Base-by-base conservation (phyloP, 108 stramenopile species). In the Skeletonema costatum region DNA sequence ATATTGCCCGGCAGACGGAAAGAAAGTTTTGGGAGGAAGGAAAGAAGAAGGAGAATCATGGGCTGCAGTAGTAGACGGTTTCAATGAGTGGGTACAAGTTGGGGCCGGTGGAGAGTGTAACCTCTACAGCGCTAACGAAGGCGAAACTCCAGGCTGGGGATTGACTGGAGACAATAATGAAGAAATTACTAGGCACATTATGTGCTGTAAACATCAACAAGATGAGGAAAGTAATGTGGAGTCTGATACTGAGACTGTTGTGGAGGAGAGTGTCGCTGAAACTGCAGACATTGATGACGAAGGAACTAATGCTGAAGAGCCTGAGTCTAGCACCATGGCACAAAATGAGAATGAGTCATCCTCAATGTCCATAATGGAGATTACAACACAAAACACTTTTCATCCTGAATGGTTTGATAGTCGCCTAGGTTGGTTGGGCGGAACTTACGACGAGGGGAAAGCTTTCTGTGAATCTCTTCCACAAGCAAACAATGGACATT, bases 61-160 rank as follows among this genome's bases (percentile, higher is more conserved):
- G 81, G 64, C 81, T 19, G 74, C 81, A 53, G 68, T 75, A 8
- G 62, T 68, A 59, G 73, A 82, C 36, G 81, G 66, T 9, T 39
- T 56, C 21, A 82, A 82, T 68, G 71, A 82, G 41, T 82, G 74
- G 74, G 81, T 82, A 3, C 70, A 71, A 36, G 81, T 82, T 17
- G 81, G 81, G 14, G 65, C 17, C 1, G 66, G 72, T 31, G 62
- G 50, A 30, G 68, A 66, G 3, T 82, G 81, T 32, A n/a, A 66
- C 16, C 69, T 64, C n/a, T 75, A 82, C 66, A 62, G 53, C 41
- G 59, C 29, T 29, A 16, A 48, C 35, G 73, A 41, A 8, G 50
- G 50, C 4, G 73, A 65, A 46, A 25, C 32, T 30, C 73, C 73
- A 38, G 50, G 30, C 35, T 81, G 80, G 80, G 80, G 74, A 19